Evolutionary conservation across 2,329 filamentous ascomycete genomes (phyloP), one percentile per base, ranked within the genome.

Genomic region (Fusarium pseudonygamai): DNA sequence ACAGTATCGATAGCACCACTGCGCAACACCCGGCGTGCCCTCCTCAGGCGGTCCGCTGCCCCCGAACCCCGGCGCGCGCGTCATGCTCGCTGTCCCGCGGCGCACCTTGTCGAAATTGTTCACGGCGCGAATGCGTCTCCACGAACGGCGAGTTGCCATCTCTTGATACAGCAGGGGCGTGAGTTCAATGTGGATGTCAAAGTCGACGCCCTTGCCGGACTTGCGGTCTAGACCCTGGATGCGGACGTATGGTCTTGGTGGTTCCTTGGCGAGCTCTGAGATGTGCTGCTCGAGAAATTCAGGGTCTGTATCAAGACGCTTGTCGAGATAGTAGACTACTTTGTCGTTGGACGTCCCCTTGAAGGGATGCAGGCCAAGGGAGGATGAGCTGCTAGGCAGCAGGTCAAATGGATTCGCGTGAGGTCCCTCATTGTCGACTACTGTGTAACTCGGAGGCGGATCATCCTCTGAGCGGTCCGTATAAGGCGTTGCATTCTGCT

Each of bases 1-100:
- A 75, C 89, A 91, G 81, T 90, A 95, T 43, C 87, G 86, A 65
- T 92, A 88, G 75, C 91, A 93, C 92, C 93, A 95, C 66, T 91
- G 87, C 14, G 78, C 69, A 47, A 82, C 75, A n/a, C 73, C 68
- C 1, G 81, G 80, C 7, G 72, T 76, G 26, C 80, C 80, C n/a
- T 75, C 75, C 50, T 82, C 81, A 11, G 78, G 75, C 7, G 60
- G 60, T 24, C 71, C 67, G 28, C 78, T 76, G 11, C 75, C 71
- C 65, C 80, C 79, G 46, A 85, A 81, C n/a, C 82, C 82, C 2
- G 87, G 86, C 0, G 86, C 89, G 8, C 86, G 82, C 10, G 82
- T 86, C 64, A 86, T 84, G 22, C 90, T 83, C 57, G 90, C 84
- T 8, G 90, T 90, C 26, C 93, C 93, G n/a, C 93, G 90, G 61